Percentiles rank a stretch among this genome's conserved stretches.
phyloP scores from a whole-genome alignment of 192 early-diverging fungal species.

The Umbelopsis ramanniana region DNA sequence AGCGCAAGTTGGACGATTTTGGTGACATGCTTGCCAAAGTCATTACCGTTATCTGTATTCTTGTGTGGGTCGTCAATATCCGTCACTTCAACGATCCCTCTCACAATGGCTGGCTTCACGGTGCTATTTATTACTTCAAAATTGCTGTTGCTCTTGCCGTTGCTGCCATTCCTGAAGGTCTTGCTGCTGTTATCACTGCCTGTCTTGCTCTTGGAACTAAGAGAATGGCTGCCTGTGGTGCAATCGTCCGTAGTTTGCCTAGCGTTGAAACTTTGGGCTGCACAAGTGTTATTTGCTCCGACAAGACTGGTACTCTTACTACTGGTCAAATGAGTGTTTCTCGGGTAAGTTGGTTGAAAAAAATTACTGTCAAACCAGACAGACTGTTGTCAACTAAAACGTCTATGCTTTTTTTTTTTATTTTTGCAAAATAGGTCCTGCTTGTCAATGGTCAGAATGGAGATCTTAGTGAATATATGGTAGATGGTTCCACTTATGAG shows the following conservation, averaged over 20 bases:
- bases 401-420: too few relatives aligned
- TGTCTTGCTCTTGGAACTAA: conserved; percentile 97
- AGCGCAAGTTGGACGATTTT: conserved; percentile 96
- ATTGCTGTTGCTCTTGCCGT: conserved; percentile 98
- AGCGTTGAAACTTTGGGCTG: conserved; percentile 97
- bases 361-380: neutral
- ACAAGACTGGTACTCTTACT: conserved; percentile 99
- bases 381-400: neutral
- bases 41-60: conserved; percentile 86
- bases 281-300: conserved; percentile 97
- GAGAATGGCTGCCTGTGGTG: conserved; percentile 95
- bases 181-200: conserved; percentile 98
- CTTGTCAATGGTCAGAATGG: conserved; percentile 56
- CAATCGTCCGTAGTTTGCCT: conserved; percentile 92
- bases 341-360: conserved; percentile 37
- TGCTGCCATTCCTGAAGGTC: conserved; percentile 98
- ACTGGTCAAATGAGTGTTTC: conserved; percentile 97
- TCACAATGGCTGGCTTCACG: conserved; percentile 91
- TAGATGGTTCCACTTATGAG: conserved; percentile 87
- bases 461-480: conserved; percentile 67
- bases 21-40: conserved; percentile 86
- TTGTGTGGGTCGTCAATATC: conserved; percentile 98
- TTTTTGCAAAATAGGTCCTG: conserved; percentile 37
- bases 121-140: conserved; percentile 99
- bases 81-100: conserved; percentile 92